phyloP scores from a whole-genome alignment of 495 filamentous ascomycete species.

The Neurospora sp. region DNA sequence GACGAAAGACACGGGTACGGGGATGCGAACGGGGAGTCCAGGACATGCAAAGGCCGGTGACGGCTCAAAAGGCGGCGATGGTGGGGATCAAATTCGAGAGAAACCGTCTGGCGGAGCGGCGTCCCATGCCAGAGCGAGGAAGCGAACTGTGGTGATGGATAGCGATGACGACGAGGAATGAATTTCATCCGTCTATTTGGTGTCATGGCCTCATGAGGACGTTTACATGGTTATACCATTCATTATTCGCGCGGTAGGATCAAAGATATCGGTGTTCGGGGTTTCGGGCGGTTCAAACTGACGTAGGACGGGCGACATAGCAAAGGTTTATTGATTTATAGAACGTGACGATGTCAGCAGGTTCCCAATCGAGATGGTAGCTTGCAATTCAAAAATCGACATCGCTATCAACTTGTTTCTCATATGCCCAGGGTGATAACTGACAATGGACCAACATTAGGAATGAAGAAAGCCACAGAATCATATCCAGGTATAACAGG shows the following conservation, averaged over 20 bases:
- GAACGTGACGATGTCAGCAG: neutral
- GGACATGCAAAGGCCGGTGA: slow-evolving; percentile 1
- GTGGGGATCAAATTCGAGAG: neutral
- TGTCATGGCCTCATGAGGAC: neutral
- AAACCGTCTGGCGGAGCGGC: neutral
- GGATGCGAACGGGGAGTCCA: neutral
- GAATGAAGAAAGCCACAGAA: neutral
- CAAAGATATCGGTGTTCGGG: neutral
- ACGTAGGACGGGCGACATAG: neutral
- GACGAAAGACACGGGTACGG: neutral
- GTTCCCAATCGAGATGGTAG: too few relatives aligned
- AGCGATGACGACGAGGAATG: slow-evolving; percentile 2
- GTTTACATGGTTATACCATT: neutral
- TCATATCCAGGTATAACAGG: neutral
- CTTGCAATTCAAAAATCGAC: too few relatives aligned
- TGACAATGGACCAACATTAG: too few relatives aligned
- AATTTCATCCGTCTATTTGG: neutral
- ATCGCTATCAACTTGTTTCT: neutral
- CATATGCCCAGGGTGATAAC: neutral
- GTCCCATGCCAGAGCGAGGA: neutral
- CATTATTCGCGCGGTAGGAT: neutral
- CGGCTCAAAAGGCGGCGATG: neutral
- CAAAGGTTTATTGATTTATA: neutral
- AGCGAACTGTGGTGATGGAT: slow-evolving; percentile 1
- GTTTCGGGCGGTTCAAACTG: neutral